Conservation (phyloP, 2,329 filamentous ascomycete genomes). For the Ploettnerulaceae sp. region DNA sequence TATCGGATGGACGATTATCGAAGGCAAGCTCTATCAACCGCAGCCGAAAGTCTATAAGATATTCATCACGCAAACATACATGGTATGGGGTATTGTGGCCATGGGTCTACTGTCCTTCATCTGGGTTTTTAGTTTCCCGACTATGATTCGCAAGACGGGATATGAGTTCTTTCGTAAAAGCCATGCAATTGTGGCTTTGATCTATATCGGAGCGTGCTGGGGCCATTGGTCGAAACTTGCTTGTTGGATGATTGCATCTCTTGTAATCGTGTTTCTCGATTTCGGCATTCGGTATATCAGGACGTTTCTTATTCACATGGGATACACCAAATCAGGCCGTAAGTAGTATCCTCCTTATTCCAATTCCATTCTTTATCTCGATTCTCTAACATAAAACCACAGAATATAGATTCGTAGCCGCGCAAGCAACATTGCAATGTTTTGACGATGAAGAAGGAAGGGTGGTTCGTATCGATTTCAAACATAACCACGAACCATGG, state of each 20-base stretch:
- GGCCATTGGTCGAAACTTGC: constrained; percentile 66
- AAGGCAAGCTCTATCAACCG: constrained; percentile 63
- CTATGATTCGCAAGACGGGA: constrained; percentile 60
- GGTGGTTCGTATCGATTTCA: constrained; percentile 61
- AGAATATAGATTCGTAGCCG: constrained; percentile 50
- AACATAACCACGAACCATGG: constrained; percentile 60
- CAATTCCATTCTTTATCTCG: too few relatives aligned
- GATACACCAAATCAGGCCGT: constrained; percentile 38
- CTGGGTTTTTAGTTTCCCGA: constrained; percentile 52
- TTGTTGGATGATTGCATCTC: constrained; percentile 63
- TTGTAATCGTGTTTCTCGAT: constrained; percentile 63
- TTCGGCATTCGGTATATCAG: constrained; percentile 54
- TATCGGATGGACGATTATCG: constrained; percentile 64
- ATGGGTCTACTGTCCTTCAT: constrained; percentile 59
- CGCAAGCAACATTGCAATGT: constrained; percentile 41
- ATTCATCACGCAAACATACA: constrained; percentile 62
- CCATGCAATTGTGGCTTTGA: constrained; percentile 67
- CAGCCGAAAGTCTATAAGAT: constrained; percentile 54
- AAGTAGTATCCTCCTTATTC: constrained; percentile 23
- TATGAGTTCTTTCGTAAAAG: constrained; percentile 75
- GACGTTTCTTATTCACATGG: constrained; percentile 56
- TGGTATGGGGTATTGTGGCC: constrained; percentile 68
- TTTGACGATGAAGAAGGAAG: constrained; percentile 56
- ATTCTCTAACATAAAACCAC: too few relatives aligned
- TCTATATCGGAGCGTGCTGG: constrained; percentile 73